These are phyloP conservation scores for Didymella exigua DNA, from an alignment of 2,329 filamentous ascomycete genomes.

Conservation along the genomic window DNA sequence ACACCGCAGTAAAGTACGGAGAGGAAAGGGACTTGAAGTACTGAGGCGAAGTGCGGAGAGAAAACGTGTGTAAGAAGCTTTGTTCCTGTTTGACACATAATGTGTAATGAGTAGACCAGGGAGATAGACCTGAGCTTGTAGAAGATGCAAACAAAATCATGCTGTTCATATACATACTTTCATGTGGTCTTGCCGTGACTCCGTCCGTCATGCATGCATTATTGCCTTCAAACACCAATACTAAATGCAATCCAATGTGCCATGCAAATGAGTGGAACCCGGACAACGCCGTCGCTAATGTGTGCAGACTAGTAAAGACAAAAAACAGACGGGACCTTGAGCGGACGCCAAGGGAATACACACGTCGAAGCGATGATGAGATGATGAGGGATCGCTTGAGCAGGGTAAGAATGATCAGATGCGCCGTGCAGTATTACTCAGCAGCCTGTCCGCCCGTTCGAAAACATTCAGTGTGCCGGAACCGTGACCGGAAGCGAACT, in stretches of 20 bases:
- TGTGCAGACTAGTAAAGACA: slow-evolving; percentile 4
- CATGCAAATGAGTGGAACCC: slow-evolving; percentile 19
- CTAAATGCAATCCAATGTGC: slow-evolving; percentile 10
- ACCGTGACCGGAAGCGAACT: slow-evolving; percentile 27
- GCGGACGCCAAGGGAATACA: not conserved
- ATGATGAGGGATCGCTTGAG: not conserved
- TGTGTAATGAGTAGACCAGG: not conserved
- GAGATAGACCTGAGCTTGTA: too few relatives aligned
- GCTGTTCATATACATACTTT: not conserved
- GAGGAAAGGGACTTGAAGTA: too few relatives aligned
- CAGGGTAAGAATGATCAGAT: slow-evolving; percentile 19
- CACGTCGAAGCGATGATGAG: not conserved
- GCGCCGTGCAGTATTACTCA: slow-evolving; percentile 39
- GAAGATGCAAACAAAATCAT: not conserved
- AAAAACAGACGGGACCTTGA: not conserved
- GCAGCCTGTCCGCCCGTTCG: slow-evolving; percentile 43
- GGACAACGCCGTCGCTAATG: slow-evolving; percentile 17
- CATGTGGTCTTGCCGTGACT: slow-evolving; percentile 5
- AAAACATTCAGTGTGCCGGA: slow-evolving; percentile 43
- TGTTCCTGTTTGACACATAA: not conserved
- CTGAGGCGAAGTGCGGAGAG: too few relatives aligned
- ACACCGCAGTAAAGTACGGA: too few relatives aligned
- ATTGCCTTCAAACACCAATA: slow-evolving; percentile 1
- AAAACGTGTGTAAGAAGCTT: too few relatives aligned
- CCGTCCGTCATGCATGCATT: not conserved